phyloP scores from a whole-genome alignment of 768 basidiomycete genomes.

The Naganishia kalamii region DNA sequence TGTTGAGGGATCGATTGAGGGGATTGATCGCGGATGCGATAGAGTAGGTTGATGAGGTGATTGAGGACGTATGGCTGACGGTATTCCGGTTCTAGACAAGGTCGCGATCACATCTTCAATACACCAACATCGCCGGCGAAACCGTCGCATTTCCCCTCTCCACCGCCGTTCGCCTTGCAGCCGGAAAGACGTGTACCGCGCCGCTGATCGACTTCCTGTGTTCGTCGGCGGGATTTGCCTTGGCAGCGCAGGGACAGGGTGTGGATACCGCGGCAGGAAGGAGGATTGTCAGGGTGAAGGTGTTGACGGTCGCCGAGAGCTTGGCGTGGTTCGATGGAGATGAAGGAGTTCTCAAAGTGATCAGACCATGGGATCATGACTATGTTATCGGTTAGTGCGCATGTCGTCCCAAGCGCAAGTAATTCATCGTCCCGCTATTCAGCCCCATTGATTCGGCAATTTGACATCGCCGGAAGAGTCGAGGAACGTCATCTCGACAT shows the following conservation, averaged over 20 bases:
- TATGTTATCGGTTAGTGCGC: not conserved
- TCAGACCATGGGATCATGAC: not conserved
- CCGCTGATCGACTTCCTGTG: not conserved
- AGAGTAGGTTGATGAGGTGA: not conserved
- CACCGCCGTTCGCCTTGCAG: constrained; percentile 1
- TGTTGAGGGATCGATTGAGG: not conserved
- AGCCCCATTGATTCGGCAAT: not conserved
- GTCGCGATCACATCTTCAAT: not conserved
- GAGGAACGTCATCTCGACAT: not conserved
- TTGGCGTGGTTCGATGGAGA: not conserved
- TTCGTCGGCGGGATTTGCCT: not conserved
- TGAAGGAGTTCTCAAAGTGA: too few species aligned
- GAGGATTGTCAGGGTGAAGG: not conserved
- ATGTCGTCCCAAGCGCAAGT: not conserved
- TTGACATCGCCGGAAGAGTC: not conserved
- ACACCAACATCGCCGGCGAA: not conserved
- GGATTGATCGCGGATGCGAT: not conserved
- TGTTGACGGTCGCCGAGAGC: not conserved
- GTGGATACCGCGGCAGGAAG: not conserved
- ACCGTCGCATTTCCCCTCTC: not conserved
- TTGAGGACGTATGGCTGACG: not conserved
- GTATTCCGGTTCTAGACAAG: not conserved
- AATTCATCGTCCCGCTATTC: not conserved
- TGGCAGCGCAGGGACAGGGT: not conserved
- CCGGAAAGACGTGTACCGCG: not conserved